Evolutionary conservation across 345 rosid genomes (phyloP), one percentile per base, ranked within the genome.

Genomic region (Eucalyptus viminalis): DNA sequence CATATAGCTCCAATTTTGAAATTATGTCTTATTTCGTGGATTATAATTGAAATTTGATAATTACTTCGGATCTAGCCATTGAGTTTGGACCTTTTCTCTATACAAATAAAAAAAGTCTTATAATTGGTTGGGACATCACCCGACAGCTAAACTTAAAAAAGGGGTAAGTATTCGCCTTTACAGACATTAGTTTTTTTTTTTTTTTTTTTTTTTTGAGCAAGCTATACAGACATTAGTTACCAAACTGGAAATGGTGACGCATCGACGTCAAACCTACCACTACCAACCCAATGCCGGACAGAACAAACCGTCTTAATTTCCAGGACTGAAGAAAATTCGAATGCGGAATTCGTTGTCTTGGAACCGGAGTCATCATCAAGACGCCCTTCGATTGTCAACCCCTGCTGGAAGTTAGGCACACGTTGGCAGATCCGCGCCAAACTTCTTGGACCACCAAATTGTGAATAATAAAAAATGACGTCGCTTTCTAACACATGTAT

Each of bases 111-210:
- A 37, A 17, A 19, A 0, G 44, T 37, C 81, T 19, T 8, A 21
- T 19, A 37, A 25, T 21, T 76, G 7, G 27, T 6, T 40, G 25
- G 47, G 44, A 11, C 47, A 37, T 76, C 85, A 5, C 47, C 25
- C 27, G 47, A 40, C 47, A 25, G 5, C 47, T 3, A 21, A 40
- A 11, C 85, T 13, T 21, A 11, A 76, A 3, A 40, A 40, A 3
- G 0, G 8, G 11, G 2, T 1, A 6, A 10, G 12, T 3, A 76
- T 76, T 5, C 45, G 14, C 47, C 9, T 1, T 6, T 6, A 40
- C 8, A 6, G 2, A 40, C 47, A 11, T 10, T 21, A 76, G 7
- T n/a, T n/a, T n/a, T 76, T 11, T 37, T 37, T 43, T 43, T 43
- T 43, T 43, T 43, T 43, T 43, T 40, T 43, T 43, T 43, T 43